Conservation (phyloP, 2,329 filamentous ascomycete genomes). For the Ophiosphaerella narmari region DNA sequence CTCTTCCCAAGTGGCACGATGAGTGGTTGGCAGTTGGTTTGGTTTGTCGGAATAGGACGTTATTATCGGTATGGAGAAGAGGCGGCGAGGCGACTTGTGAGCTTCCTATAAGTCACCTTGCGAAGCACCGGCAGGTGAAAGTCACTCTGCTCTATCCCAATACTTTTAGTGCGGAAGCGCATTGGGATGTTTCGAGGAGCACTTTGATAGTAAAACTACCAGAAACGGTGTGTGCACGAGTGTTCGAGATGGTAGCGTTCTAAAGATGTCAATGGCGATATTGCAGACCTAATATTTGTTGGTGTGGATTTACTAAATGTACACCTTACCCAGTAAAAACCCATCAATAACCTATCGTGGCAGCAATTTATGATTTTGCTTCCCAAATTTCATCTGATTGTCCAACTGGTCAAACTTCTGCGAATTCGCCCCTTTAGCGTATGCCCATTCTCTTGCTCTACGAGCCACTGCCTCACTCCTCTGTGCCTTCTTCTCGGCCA, state of each 20-base stretch:
- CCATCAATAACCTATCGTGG: background rate
- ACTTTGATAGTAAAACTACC: background rate
- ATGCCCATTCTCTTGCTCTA: slow-evolving; percentile 18
- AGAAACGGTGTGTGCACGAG: background rate
- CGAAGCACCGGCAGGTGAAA: background rate
- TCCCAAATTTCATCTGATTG: background rate
- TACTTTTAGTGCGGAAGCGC: background rate
- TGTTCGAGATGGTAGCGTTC: background rate
- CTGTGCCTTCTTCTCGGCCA: slow-evolving; percentile 27
- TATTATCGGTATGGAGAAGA: slow-evolving; percentile 2
- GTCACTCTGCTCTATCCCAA: background rate
- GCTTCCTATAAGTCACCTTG: background rate
- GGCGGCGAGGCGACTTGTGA: background rate
- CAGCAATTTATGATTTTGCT: slow-evolving; percentile 7
- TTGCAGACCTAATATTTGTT: too few species aligned
- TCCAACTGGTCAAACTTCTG: slow-evolving; percentile 15
- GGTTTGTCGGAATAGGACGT: background rate
- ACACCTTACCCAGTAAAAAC: too few species aligned
- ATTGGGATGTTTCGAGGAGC: background rate
- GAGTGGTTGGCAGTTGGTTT: slow-evolving; percentile 3
- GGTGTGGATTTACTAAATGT: too few species aligned
- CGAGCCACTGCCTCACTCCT: slow-evolving; percentile 18
- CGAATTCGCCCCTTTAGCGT: slow-evolving; percentile 15
- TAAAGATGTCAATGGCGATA: too few species aligned
- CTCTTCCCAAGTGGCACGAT: slow-evolving; percentile 3